Percentiles rank a stretch among this genome's conserved stretches.
phyloP scores from a whole-genome alignment of 192 early-diverging fungal genomes.

The Coemansia sp. region DNA sequence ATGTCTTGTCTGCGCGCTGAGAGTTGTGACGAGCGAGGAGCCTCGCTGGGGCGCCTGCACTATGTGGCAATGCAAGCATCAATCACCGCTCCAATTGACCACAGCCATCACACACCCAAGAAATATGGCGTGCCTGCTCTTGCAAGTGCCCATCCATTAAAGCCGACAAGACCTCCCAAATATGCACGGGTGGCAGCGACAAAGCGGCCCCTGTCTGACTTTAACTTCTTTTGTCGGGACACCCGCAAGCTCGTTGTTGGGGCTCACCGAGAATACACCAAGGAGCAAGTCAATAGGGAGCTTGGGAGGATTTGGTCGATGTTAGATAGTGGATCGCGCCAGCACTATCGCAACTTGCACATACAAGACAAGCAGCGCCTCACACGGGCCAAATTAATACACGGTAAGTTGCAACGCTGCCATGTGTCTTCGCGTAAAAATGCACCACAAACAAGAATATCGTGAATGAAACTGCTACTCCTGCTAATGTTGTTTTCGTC shows the following conservation, averaged over 20 bases:
- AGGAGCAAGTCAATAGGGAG: slow-evolving; percentile 52
- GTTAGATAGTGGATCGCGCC: slow-evolving; percentile 29
- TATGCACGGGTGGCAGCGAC: slow-evolving; percentile 8
- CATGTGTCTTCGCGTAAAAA: neutral
- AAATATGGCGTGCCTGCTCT: neutral
- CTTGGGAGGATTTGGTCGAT: slow-evolving; percentile 47
- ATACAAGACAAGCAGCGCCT: slow-evolving; percentile 43
- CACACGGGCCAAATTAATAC: neutral
- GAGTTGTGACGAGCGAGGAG: neutral
- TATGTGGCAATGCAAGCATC: neutral
- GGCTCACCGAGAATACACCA: slow-evolving; percentile 42
- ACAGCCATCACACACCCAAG: neutral
- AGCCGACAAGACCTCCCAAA: neutral
- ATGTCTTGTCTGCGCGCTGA: neutral
- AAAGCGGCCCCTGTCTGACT: slow-evolving; percentile 48
- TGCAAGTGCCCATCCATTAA: neutral
- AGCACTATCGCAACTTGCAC: slow-evolving; percentile 44
- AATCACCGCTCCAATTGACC: neutral
- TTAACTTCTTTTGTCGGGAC: slow-evolving; percentile 53
- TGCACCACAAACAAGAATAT: neutral
- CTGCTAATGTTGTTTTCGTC: no score
- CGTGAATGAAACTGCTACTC: neutral
- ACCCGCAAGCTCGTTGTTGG: slow-evolving; percentile 49
- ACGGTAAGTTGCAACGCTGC: neutral
- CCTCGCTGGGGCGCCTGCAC: neutral